phyloP scores from a whole-genome alignment of 192 early-diverging fungal genomes.

The Irineochytrium annulatum region DNA sequence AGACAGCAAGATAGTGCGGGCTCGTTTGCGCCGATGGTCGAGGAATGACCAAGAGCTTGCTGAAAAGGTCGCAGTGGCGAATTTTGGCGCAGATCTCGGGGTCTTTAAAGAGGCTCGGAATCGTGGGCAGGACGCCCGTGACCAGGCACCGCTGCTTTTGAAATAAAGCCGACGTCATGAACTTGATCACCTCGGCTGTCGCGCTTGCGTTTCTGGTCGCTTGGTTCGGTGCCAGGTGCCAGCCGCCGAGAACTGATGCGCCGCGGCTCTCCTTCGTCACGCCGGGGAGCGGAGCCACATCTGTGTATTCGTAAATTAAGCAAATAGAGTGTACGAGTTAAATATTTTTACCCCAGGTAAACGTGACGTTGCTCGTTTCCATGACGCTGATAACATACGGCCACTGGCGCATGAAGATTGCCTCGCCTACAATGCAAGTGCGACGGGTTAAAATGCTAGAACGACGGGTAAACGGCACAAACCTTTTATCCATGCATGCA shows the following conservation, averaged over 20 bases:
- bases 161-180: constrained; percentile 8
- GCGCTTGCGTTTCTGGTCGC: constrained; percentile 11
- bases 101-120: constrained; percentile 19
- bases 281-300: too few species aligned
- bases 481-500: too few species aligned
- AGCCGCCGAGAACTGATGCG: constrained; percentile 25
- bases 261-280: too few species aligned
- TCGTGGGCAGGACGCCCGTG: constrained; percentile 11
- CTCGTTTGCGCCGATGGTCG: constrained; percentile 14
- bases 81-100: constrained; percentile 17
- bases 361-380: not conserved
- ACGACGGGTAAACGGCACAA: too few species aligned
- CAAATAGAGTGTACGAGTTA: too few species aligned
- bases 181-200: constrained; percentile 3
- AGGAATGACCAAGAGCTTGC: not conserved
- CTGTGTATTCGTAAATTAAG: too few species aligned
- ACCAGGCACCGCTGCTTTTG: constrained; percentile 10
- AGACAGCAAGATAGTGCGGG: not conserved
- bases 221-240: constrained; percentile 26
- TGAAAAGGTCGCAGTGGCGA: constrained; percentile 13
- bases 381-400: not conserved
- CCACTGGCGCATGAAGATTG: constrained; percentile 22
- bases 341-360: too few species aligned
- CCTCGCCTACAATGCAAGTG: constrained; percentile 2
- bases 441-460: too few species aligned